Conservation (phyloP, 2,329 filamentous ascomycete species). For the Aspergillus sojae region DNA sequence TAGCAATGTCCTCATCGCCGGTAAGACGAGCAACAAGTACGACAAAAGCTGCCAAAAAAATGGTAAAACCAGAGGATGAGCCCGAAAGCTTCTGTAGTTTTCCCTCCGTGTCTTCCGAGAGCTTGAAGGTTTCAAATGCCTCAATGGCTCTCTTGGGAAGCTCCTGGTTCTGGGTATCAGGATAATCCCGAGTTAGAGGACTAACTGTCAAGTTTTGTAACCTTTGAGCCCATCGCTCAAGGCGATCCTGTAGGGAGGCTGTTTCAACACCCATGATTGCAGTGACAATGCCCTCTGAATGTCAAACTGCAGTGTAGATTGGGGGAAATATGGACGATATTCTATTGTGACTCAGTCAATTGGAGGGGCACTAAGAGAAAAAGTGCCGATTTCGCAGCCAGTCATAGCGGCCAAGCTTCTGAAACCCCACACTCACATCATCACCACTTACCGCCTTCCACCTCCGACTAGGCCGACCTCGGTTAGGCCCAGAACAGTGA, state of each 20-base stretch:
- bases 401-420: background rate
- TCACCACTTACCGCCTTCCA: background rate
- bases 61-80: constrained; percentile 40
- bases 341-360: constrained; percentile 8
- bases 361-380: constrained; percentile 29
- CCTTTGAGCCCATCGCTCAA: constrained; percentile 46
- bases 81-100: constrained; percentile 43
- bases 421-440: constrained; percentile 13
- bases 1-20: constrained; percentile 53
- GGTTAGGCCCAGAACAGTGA: background rate
- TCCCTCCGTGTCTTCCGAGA: constrained; percentile 38
- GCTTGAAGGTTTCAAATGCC: constrained; percentile 45
- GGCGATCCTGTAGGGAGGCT: constrained; percentile 39
- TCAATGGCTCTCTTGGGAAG: constrained; percentile 43
- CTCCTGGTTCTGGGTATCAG: constrained; percentile 41
- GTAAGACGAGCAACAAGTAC: constrained; percentile 50
- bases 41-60: constrained; percentile 48
- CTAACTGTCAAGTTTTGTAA: constrained; percentile 47
- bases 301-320: constrained; percentile 14
- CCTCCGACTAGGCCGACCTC: background rate
- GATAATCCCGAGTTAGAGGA: constrained; percentile 49
- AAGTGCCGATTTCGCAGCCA: constrained; percentile 33
- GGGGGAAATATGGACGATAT: constrained; percentile 2
- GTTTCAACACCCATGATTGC: constrained; percentile 38
- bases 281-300: constrained; percentile 19